Conservation (phyloP, 2,329 filamentous ascomycete genomes). For the Clonostachys rosea region DNA sequence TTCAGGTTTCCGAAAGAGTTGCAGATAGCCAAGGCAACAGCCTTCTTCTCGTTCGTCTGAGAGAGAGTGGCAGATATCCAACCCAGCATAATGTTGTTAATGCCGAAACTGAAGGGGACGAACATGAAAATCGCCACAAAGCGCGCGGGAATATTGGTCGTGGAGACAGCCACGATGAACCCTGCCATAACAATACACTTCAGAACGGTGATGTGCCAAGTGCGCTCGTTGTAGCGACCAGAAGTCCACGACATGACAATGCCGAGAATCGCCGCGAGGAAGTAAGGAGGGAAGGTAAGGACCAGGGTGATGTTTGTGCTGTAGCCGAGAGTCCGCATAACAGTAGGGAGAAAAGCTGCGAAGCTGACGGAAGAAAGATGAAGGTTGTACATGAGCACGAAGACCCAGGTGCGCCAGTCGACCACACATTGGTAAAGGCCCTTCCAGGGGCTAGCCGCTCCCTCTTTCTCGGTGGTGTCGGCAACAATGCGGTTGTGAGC, state of each 20-base stretch:
- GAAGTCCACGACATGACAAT: constrained; percentile 43
- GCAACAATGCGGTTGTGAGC: constrained; percentile 29
- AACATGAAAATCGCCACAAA: constrained; percentile 21
- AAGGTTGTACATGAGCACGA: constrained; percentile 41
- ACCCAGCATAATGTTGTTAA: constrained; percentile 8
- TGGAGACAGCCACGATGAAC: constrained; percentile 30
- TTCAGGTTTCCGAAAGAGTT: constrained; percentile 2
- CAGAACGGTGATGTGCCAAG: constrained; percentile 42
- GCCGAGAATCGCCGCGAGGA: constrained; percentile 39
- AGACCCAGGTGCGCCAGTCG: constrained; percentile 37
- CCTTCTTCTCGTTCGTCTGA: constrained; percentile 9
- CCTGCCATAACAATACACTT: constrained; percentile 33
- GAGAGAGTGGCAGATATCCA: constrained; percentile 8
- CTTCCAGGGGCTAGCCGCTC: background rate
- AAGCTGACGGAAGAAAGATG: constrained; percentile 34
- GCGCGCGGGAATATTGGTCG: constrained; percentile 28
- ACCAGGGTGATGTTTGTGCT: constrained; percentile 42
- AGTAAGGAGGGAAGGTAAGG: constrained; percentile 47
- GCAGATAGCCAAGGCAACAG: constrained; percentile 8
- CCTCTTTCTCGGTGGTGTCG: constrained; percentile 26
- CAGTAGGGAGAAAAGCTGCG: constrained; percentile 31
- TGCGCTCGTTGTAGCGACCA: constrained; percentile 40
- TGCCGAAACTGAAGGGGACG: constrained; percentile 24
- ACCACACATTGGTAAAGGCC: constrained; percentile 10
- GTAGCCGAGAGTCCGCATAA: constrained; percentile 44